These are phyloP conservation scores for Calonectria pteridis DNA, from an alignment of 2,329 filamentous ascomycete genomes.

Conservation along the genomic window DNA sequence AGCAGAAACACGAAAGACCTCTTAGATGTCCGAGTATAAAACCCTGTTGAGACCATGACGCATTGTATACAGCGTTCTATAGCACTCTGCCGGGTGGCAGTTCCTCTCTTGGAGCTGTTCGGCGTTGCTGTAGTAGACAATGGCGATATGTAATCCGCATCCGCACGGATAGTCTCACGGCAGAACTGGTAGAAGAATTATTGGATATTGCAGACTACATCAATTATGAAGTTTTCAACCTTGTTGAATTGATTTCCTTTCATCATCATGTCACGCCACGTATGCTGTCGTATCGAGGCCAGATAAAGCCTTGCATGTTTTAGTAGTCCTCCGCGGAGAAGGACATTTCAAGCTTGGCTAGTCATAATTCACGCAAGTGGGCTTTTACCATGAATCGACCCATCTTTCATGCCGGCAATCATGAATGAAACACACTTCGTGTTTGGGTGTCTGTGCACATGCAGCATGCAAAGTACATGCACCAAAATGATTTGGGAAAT, in stretches of 20 bases:
- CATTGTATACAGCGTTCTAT: no score
- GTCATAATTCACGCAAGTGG: background rate
- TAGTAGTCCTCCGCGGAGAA: background rate
- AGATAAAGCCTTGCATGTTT: background rate
- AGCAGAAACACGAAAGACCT: no score
- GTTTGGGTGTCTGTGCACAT: background rate
- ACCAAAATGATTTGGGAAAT: background rate
- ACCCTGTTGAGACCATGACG: no score
- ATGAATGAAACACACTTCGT: background rate
- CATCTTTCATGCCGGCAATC: background rate
- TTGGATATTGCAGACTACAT: background rate
- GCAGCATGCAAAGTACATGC: background rate
- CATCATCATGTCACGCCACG: background rate
- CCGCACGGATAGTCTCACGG: background rate
- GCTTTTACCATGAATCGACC: background rate
- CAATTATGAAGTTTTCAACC: background rate
- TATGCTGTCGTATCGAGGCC: background rate
- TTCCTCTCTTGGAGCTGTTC: background rate
- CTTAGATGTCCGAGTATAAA: no score
- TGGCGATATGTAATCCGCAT: background rate
- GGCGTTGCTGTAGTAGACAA: background rate
- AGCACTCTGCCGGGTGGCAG: no score
- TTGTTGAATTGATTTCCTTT: background rate
- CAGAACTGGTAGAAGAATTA: background rate
- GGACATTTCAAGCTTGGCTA: background rate